Evolutionary conservation across 768 basidiomycete species (phyloP), one percentile per base, ranked within the genome.

Genomic region (Zangia roseola): DNA sequence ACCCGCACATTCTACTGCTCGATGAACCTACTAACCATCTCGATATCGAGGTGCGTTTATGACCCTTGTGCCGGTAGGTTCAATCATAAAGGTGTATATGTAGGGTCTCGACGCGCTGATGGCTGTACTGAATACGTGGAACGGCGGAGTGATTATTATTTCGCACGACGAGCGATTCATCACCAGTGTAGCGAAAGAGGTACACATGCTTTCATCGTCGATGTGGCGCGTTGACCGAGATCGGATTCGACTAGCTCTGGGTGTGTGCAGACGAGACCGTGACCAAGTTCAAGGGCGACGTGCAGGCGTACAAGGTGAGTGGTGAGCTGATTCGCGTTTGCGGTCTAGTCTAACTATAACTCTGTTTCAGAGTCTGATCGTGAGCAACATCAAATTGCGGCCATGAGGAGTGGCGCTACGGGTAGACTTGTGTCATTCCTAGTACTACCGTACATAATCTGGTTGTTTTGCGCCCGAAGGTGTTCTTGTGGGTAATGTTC

Each of bases 11-110:
- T 52, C 70, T 99, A 53, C 72, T 98, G 54, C 80, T 99, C 45
- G 97, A 99, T 68, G 97, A 99, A 86, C 93, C 93, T 47, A 93
- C 92, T 59, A 95, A 95, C 76, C 94, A 95, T 71, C 74, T 94
- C 63, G 94, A 95, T 87, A 92, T 94, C 52, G 91, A 92, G 76
- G 88, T 85, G 50, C 47, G 55, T 53, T 13, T n/a, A 34, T 20
- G 17, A 37, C 40, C 7, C 14, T 14, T 6, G 12, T n/a, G n/a
- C 45, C 31, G 17, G 12, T 36, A 20, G 3, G 20, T 14, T 19
- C 10, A 38, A 21, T 39, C 33, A 59, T n/a, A 43, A 20, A 54
- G n/a, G n/a, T 17, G 47, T 14, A 10, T 39, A 9, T 30, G 24
- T 63, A 91, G 83, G 95, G 95, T 80, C 78, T 97, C 44, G 97